Percentiles rank a stretch among this genome's conserved stretches.
Conservation (phyloP, 345 rosid species). For the Excoecaria agallocha region DNA sequence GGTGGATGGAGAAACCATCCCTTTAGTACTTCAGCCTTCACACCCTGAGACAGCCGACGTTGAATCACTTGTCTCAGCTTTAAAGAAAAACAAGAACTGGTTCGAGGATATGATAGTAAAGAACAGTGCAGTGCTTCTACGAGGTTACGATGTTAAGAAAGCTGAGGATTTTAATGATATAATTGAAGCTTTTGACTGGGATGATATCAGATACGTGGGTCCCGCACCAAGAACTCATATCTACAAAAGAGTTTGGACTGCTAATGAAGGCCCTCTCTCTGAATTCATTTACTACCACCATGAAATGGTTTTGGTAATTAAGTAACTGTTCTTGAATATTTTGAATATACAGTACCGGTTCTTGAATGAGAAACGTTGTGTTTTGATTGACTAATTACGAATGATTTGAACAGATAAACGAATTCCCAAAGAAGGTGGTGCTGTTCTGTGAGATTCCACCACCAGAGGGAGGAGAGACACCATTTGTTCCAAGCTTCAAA, state of each 20-base stretch:
- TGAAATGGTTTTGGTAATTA: conserved; percentile 67
- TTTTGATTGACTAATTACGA: no score
- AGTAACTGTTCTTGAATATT: no score
- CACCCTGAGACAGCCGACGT: conserved; percentile 24
- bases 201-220: conserved; percentile 51
- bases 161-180: no score
- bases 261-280: conserved; percentile 69
- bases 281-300: conserved; percentile 67
- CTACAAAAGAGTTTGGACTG: conserved; percentile 61
- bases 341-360: no score
- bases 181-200: conserved; percentile 56
- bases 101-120: conserved; percentile 54
- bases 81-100: conserved; percentile 50
- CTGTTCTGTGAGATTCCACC: conserved; percentile 63
- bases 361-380: no score
- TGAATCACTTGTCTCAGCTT: conserved; percentile 33
- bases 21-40: conserved; percentile 44
- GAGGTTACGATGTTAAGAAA: no score
- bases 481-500: no score
- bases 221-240: conserved; percentile 57
- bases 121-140: no score
- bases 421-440: conserved; percentile 43
- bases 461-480: conserved; percentile 63
- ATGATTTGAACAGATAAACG: conserved; percentile 30
- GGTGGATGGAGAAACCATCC: conserved; percentile 60